Evolutionary conservation across 352 stramenopile genomes (phyloP).

Genomic region (Pythium aquatile): DNA sequence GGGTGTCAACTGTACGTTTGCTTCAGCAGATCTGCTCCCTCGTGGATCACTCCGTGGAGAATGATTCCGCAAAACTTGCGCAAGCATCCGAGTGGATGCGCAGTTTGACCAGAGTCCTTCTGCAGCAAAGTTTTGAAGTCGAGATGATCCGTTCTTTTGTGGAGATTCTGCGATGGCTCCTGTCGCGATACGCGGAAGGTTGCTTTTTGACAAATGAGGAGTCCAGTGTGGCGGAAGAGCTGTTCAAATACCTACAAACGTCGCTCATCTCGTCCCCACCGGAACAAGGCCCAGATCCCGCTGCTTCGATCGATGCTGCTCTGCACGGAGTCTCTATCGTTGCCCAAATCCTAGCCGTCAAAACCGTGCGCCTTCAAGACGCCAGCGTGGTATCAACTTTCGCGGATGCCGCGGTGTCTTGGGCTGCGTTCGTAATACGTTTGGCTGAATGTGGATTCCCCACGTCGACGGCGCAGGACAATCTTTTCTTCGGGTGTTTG

Average conservation of each 20-base stretch:
- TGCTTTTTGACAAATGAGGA: neutral
- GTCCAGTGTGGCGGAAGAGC: neutral
- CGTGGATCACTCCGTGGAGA: neutral
- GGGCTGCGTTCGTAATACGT: neutral
- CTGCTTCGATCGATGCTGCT: neutral
- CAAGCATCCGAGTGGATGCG: neutral
- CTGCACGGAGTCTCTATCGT: neutral
- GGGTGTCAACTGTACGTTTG: neutral
- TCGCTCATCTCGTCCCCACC: neutral
- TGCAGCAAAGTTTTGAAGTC: neutral
- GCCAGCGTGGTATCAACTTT: neutral
- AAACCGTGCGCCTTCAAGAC: neutral
- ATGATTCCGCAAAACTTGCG: neutral
- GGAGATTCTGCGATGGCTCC: constrained; percentile 1
- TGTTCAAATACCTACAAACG: neutral
- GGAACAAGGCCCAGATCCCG: neutral
- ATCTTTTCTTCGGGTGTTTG: neutral
- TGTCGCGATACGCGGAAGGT: neutral
- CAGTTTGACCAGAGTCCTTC: neutral
- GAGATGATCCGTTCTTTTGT: constrained; percentile 1
- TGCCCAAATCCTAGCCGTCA: neutral
- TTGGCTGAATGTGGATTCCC: neutral
- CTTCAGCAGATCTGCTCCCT: constrained; percentile 1
- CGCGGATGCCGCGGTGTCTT: neutral
- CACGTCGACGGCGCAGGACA: neutral